Percentiles rank a stretch among this genome's conserved stretches.
phyloP scores from a whole-genome alignment of 2,329 filamentous ascomycete genomes.

The Pyrenophora graminea region DNA sequence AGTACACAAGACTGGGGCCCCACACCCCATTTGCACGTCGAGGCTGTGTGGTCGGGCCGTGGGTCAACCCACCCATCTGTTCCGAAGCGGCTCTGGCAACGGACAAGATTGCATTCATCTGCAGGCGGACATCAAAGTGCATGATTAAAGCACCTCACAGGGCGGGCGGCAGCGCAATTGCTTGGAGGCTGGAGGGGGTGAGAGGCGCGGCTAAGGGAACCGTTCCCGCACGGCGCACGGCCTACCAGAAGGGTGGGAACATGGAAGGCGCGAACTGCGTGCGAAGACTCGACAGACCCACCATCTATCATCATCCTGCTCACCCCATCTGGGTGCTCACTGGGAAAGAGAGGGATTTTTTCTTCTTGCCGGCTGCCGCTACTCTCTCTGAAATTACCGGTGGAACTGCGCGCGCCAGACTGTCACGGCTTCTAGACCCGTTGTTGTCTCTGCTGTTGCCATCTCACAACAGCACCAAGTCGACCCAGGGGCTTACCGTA shows the following conservation, averaged over 20 bases:
- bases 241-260: slow-evolving; percentile 17
- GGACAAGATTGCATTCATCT: neutral
- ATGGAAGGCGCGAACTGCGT: slow-evolving; percentile 8
- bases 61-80: neutral
- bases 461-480: slow-evolving; percentile 10
- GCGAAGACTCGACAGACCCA: slow-evolving; percentile 14
- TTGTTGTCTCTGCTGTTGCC: neutral
- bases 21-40: neutral
- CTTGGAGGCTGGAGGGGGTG: neutral
- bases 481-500: slow-evolving; percentile 13
- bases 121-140: too few relatives aligned
- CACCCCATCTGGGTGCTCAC: slow-evolving; percentile 21
- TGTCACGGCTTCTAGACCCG: too few relatives aligned
- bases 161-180: neutral
- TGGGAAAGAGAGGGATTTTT: neutral
- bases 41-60: neutral
- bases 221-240: slow-evolving; percentile 19
- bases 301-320: slow-evolving; percentile 12
- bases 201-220: slow-evolving; percentile 9
- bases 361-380: slow-evolving; percentile 1
- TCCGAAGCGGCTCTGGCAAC: neutral
- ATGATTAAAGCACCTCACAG: too few relatives aligned
- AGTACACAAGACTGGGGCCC: neutral
- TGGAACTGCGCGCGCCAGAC: too few relatives aligned
- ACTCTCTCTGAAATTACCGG: neutral